A percentile compares a stretch with the other conserved stretches of the same genome.
Conservation (phyloP, 1,284 basidiomycete genomes). For the Schizophyllum commune region DNA sequence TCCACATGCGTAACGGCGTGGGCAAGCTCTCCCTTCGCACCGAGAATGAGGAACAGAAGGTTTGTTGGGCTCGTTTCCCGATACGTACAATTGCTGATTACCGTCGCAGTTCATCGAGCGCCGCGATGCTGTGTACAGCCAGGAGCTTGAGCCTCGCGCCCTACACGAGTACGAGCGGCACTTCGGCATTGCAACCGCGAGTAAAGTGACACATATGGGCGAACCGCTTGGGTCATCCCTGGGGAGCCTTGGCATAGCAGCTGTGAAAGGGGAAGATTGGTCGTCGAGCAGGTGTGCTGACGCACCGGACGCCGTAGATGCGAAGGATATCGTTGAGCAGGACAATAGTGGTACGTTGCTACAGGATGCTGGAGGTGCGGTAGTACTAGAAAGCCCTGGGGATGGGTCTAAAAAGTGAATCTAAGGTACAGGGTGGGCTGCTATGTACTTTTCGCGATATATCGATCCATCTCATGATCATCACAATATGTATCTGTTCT, state of each 20-base stretch:
- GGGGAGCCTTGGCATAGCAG: not conserved
- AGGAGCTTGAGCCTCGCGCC: not conserved
- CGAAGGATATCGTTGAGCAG: not conserved
- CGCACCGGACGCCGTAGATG: not conserved
- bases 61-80: constrained; percentile 18
- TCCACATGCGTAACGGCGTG: constrained; percentile 55
- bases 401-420: not conserved
- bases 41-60: constrained; percentile 45
- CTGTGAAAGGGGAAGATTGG: not conserved
- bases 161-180: not conserved
- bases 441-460: not conserved
- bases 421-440: too few species aligned
- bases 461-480: not conserved
- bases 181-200: not conserved
- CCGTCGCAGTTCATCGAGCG: constrained; percentile 22
- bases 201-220: not conserved
- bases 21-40: constrained; percentile 40
- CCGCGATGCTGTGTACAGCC: constrained; percentile 16
- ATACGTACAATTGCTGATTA: not conserved
- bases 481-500: not conserved
- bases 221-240: not conserved
- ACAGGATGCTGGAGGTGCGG: not conserved
- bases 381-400: not conserved
- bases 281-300: not conserved
- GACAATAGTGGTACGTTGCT: not conserved